Conservation (phyloP, 2,329 filamentous ascomycete genomes). For the Rosellinia necatrix region DNA sequence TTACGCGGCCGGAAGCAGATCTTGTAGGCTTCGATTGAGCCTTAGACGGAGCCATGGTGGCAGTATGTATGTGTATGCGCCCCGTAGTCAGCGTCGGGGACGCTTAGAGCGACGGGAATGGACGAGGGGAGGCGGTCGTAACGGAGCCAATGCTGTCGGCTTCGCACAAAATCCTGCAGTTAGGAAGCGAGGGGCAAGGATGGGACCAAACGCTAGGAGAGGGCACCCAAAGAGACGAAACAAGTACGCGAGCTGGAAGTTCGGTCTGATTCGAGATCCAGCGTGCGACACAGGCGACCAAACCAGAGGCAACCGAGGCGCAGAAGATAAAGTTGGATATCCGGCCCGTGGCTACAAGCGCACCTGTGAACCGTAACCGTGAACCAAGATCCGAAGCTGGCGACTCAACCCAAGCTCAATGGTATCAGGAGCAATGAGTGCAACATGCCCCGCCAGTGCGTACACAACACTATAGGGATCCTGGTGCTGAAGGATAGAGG, state of each 20-base stretch:
- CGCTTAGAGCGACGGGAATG: constrained; percentile 2
- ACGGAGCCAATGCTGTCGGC: constrained; percentile 1
- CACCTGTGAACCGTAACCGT: constrained; percentile 22
- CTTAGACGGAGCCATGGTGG: constrained; percentile 39
- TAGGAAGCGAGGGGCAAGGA: constrained; percentile 5
- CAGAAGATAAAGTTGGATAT: constrained; percentile 27
- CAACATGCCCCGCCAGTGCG: constrained; percentile 32
- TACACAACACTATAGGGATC: constrained; percentile 1
- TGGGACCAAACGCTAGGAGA: constrained; percentile 2
- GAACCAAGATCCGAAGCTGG: constrained; percentile 33
- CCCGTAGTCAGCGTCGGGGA: constrained; percentile 8
- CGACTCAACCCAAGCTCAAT: constrained; percentile 38
- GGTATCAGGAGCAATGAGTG: constrained; percentile 32
- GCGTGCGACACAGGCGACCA: constrained; percentile 26
- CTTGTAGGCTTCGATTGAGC: constrained; percentile 35
- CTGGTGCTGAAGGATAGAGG: constrained; percentile 3
- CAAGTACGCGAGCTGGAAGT: constrained; percentile 2
- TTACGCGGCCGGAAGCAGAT: constrained; percentile 33
- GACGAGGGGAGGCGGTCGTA: neutral
- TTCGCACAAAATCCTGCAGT: neutral
- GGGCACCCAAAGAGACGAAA: constrained; percentile 2
- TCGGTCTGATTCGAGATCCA: constrained; percentile 31
- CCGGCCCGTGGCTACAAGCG: constrained; percentile 21
- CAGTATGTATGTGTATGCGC: neutral
- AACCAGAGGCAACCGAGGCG: constrained; percentile 13